phyloP scores from a whole-genome alignment of 257 asterid genomes.

The Echium plantagineum region DNA sequence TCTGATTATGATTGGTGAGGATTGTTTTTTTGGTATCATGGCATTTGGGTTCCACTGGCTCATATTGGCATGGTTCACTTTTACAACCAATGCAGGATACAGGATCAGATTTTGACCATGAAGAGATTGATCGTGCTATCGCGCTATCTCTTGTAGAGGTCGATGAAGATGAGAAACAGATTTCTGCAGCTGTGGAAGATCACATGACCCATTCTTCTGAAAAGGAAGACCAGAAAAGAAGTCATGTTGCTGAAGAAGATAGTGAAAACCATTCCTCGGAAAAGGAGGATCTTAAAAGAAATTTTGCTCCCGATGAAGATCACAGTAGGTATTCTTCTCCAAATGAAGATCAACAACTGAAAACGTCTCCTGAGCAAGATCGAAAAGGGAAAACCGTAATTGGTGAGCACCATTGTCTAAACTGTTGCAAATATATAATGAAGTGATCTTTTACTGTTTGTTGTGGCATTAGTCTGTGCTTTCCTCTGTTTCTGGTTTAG shows the following conservation, averaged over 20 bases:
- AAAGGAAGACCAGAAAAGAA: constrained; percentile 1
- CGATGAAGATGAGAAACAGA: too few species aligned
- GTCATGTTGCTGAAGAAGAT: background rate
- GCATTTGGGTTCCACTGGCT: background rate
- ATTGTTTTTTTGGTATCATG: background rate
- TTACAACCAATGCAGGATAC: constrained; percentile 38
- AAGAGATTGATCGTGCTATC: constrained; percentile 80
- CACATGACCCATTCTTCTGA: background rate
- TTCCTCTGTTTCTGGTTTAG: too few species aligned
- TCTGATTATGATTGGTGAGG: background rate
- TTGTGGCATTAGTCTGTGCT: too few species aligned
- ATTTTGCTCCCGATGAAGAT: constrained; percentile 22
- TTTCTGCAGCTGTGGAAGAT: too few species aligned
- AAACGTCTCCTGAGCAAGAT: constrained; percentile 26
- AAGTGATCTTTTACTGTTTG: too few species aligned
- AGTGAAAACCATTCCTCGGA: background rate
- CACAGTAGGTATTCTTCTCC: constrained; percentile 41
- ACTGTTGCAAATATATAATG: background rate
- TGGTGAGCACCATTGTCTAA: constrained; percentile 38
- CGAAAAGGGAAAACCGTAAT: constrained; percentile 67
- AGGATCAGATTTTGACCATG: constrained; percentile 67
- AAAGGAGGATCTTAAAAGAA: constrained; percentile 13
- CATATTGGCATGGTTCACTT: constrained; percentile 9
- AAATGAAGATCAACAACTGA: constrained; percentile 57
- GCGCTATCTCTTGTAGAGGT: constrained; percentile 71